Evolutionary conservation across 164 flowering plant genomes (phyloP), one percentile per base, ranked within the genome.

Genomic region (Malania oleifera): DNA sequence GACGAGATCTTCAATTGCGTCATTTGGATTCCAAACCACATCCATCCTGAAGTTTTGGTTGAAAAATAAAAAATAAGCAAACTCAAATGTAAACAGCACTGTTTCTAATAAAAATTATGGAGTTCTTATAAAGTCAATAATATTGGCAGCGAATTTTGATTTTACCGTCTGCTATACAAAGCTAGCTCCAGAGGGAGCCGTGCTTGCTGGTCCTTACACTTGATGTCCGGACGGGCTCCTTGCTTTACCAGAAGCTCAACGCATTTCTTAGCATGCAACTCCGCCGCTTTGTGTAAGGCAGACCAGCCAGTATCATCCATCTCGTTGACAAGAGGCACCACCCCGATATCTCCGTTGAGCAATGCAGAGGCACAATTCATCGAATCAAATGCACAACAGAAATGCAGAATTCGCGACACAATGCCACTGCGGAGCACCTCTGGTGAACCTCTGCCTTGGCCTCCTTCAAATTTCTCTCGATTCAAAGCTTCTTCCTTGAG

Each of bases 281-380:
- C 67, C 8, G 85, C 87, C n/a, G 87, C 87, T 41, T 59, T 61
- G 56, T 82, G 87, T 55, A 80, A 65, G 1, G 82, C 64, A 22
- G 82, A 47, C 54, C 54, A 22, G 5, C 81, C 80, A 6, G 51
- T 3, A 0, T 28, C 70, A 51, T 74, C 79, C 29, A 66, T 39
- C 49, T 74, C 75, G 64, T 78, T 75, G 5, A 78, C 57, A 18
- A 48, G 12, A 3, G 77, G 70, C 18, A 65, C 68, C 13, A 19
- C 18, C 15, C 77, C 75, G n/a, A 68, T 20, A 58, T 77, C 78
- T 50, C 83, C 85, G 51, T 39, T 66, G 54, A 82, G 7, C 27
- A 82, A 64, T 1, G 80, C 71, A 1, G 74, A 13, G 19, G 82
- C 80, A 51, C 84, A 80, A 20, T 70, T 59, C 15, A 55, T 70